These are phyloP conservation scores for Fusarium sp. DNA, from an alignment of 2,329 filamentous ascomycete species.

Conservation along the genomic window DNA sequence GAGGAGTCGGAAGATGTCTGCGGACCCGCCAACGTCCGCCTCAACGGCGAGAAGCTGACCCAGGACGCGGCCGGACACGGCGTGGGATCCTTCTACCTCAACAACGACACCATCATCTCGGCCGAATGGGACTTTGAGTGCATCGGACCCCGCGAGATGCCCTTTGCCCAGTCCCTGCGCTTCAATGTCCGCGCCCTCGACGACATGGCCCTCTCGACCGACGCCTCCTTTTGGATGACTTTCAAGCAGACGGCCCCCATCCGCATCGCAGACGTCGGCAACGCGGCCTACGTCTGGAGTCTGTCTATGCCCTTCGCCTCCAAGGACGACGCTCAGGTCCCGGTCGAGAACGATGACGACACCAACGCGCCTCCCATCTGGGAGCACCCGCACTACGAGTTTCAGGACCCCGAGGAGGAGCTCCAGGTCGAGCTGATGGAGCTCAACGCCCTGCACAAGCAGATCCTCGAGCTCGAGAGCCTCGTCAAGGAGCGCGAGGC, in stretches of 20 bases:
- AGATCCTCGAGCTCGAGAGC: conserved; percentile 55
- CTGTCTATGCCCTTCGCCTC: conserved; percentile 39
- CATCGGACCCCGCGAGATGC: conserved; percentile 51
- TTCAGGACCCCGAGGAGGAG: conserved; percentile 48
- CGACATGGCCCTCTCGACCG: conserved; percentile 51
- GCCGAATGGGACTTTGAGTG: conserved; percentile 63
- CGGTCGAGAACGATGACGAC: conserved; percentile 5
- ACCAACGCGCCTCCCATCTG: conserved; percentile 12
- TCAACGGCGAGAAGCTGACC: conserved; percentile 58
- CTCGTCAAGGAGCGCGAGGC: conserved; percentile 58
- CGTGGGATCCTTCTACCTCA: conserved; percentile 55
- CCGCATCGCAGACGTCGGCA: conserved; percentile 57
- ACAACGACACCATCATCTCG: conserved; percentile 52
- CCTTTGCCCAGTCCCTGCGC: conserved; percentile 58
- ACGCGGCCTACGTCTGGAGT: conserved; percentile 48
- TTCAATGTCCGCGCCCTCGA: conserved; percentile 58
- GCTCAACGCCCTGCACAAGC: conserved; percentile 56
- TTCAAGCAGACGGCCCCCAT: conserved; percentile 61
- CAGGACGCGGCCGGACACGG: conserved; percentile 56
- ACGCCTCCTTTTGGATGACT: conserved; percentile 55
- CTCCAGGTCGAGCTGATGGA: conserved; percentile 59
- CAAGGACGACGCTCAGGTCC: conserved; percentile 23
- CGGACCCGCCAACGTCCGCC: conserved; percentile 58
- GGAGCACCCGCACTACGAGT: conserved; percentile 21
- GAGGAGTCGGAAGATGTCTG: conserved; percentile 59